Base-by-base conservation (phyloP, 257 asterid species). In the Solanum clarkiae region DNA sequence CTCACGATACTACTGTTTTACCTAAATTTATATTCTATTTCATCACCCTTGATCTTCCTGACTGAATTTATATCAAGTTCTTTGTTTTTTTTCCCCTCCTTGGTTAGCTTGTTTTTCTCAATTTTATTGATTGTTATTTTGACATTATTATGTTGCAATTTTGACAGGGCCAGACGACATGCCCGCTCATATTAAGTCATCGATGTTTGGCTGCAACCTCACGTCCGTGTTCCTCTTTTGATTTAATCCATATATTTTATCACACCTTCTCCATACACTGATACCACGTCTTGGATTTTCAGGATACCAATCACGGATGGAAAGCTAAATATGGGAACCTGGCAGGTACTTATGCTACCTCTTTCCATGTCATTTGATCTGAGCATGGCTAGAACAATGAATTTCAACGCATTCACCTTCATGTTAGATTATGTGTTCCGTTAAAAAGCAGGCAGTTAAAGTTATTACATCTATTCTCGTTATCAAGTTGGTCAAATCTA, bases 151-250 rank as follows among this genome's bases (percentile, higher is more conserved):
- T 77, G 45, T 79, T 79, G 83, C 18, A 53, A 86, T 88, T 86
- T 85, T 86, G 88, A 87, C 95, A 96, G 99, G 98, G 82, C 98
- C 98, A 40, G 99, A 96, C 88, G 99, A 95, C 93, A 96, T 96
- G 99, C 99, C 98, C 7, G 98, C 99, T 57, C 98, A 95, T 72
- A 93, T 96, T 90, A 96, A 96, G 92, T 96, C 99, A 86, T 96
- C 98, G 29, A 95, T 96, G 98, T 94, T 96, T 88, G 99, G 99
- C 87, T 96, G 98, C 91, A 86, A 94, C 44, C 94, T 96, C 80
- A 93, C 91, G 99, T 94, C 80, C 26, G 91, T 54, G 60, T 86
- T 74, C 83, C 86, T 84, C 66, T 79, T 63, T 63, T 45, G 81
- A 53, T 26, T 10, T 84, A 29, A 79, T 79, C 49, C 66, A 51